Percentiles rank a stretch among this genome's conserved stretches.
Conservation (phyloP, 202 grass and related monocot genomes). For the Eragrostis tef region DNA sequence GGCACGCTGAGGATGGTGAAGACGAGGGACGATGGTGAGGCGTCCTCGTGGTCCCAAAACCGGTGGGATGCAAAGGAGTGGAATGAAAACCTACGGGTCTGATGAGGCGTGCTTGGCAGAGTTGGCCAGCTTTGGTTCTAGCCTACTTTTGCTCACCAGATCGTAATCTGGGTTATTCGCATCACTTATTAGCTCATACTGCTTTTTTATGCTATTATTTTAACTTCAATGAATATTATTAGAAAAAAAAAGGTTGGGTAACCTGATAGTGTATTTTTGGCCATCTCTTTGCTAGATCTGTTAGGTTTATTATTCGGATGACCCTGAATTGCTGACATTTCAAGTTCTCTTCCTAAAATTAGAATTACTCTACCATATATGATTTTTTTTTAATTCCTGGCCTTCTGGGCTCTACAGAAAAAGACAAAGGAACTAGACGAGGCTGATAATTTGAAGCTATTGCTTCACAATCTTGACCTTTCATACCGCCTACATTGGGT, state of each 20-base stretch:
- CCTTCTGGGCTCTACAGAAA: conserved; percentile 49
- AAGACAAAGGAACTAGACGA: conserved; percentile 61
- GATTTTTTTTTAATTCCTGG: conserved; percentile 21
- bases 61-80: background rate
- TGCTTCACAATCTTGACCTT: conserved; percentile 89
- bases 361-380: background rate
- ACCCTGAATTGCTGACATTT: background rate
- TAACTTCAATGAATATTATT: background rate
- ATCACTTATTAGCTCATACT: background rate
- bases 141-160: background rate
- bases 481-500: conserved; percentile 85
- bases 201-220: background rate
- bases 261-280: background rate
- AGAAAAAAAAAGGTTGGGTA: background rate
- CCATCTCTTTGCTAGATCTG: background rate
- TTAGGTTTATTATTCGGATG: background rate
- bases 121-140: background rate
- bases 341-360: background rate
- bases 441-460: conserved; percentile 69
- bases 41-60: background rate
- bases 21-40: too few relatives aligned
- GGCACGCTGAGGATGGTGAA: too few relatives aligned
- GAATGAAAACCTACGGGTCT: background rate
- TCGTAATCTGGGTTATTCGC: background rate
- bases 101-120: background rate